Conservation (phyloP, 495 filamentous ascomycete species). For the Trichoderma erinaceum region DNA sequence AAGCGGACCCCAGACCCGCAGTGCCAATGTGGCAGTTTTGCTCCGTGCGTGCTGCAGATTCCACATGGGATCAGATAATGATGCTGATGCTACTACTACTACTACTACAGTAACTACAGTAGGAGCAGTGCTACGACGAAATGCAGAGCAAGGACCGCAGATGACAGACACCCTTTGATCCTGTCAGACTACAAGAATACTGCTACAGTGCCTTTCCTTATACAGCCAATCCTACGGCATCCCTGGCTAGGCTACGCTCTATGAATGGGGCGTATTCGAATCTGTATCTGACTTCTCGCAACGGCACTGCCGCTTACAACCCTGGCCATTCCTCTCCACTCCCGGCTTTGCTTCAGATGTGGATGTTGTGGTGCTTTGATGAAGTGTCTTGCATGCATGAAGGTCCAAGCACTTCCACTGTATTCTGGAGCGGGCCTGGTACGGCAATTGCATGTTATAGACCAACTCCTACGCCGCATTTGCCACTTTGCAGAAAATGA, state of each 20-base stretch:
- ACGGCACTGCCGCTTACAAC: background rate
- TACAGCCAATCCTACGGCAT: too few species aligned
- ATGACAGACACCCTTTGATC: too few species aligned
- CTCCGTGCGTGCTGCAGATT: background rate
- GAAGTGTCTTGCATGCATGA: too few species aligned
- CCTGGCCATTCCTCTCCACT: background rate
- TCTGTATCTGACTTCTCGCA: background rate
- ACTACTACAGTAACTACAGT: too few species aligned
- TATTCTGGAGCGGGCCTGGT: background rate
- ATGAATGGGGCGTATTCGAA: too few species aligned
- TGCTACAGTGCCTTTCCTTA: too few species aligned
- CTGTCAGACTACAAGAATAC: too few species aligned
- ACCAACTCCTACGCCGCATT: background rate
- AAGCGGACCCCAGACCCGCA: slow-evolving; percentile 8
- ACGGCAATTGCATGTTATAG: background rate
- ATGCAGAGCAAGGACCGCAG: too few species aligned
- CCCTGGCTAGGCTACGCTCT: too few species aligned
- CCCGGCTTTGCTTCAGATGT: background rate
- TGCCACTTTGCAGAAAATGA: background rate
- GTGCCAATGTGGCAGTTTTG: background rate
- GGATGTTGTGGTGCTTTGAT: background rate
- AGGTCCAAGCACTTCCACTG: background rate
- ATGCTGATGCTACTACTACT: too few species aligned
- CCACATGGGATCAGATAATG: background rate
- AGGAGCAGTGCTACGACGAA: too few species aligned